Percentiles rank a stretch among this genome's conserved stretches.
Evolutionary conservation across 2,329 filamentous ascomycete species (phyloP).

Genomic region (Fusarium oxysporum): DNA sequence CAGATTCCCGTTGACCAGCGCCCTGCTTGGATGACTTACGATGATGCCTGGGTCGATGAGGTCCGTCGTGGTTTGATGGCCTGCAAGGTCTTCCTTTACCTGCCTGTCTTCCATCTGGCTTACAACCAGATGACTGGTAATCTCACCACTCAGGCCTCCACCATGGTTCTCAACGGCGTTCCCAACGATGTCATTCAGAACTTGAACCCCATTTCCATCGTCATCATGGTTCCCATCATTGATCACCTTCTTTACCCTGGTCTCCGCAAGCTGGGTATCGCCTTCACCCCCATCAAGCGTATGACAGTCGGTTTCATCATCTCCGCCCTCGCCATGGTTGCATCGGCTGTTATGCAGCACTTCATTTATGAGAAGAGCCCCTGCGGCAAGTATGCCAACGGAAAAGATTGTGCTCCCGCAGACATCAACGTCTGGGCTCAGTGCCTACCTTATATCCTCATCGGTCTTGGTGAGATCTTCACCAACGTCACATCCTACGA

Average conservation of each 20-base stretch:
- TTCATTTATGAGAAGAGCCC: slow-evolving; percentile 73
- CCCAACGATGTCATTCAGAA: slow-evolving; percentile 84
- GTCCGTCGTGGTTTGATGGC: slow-evolving; percentile 76
- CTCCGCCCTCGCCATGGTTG: slow-evolving; percentile 70
- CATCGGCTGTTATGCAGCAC: slow-evolving; percentile 66
- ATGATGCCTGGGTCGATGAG: slow-evolving; percentile 86
- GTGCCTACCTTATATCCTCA: slow-evolving; percentile 63
- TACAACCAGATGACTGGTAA: slow-evolving; percentile 72
- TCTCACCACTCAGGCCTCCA: slow-evolving; percentile 72
- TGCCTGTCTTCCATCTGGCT: slow-evolving; percentile 71
- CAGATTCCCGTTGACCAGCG: slow-evolving; percentile 65
- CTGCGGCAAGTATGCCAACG: slow-evolving; percentile 68
- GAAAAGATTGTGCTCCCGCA: slow-evolving; percentile 60
- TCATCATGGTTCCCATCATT: slow-evolving; percentile 79
- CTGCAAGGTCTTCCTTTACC: slow-evolving; percentile 78
- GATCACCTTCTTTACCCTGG: slow-evolving; percentile 77
- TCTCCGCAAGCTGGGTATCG: slow-evolving; percentile 71
- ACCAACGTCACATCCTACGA: slow-evolving; percentile 73
- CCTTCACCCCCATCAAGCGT: slow-evolving; percentile 80
- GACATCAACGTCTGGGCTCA: slow-evolving; percentile 75
- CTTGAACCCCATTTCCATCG: slow-evolving; percentile 78
- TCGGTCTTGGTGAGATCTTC: slow-evolving; percentile 65
- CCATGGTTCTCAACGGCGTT: slow-evolving; percentile 75
- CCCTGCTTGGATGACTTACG: slow-evolving; percentile 82
- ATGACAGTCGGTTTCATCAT: slow-evolving; percentile 78